Evolutionary conservation across 768 basidiomycete genomes (phyloP).

Genomic region (Pleurotus cornucopiae): DNA sequence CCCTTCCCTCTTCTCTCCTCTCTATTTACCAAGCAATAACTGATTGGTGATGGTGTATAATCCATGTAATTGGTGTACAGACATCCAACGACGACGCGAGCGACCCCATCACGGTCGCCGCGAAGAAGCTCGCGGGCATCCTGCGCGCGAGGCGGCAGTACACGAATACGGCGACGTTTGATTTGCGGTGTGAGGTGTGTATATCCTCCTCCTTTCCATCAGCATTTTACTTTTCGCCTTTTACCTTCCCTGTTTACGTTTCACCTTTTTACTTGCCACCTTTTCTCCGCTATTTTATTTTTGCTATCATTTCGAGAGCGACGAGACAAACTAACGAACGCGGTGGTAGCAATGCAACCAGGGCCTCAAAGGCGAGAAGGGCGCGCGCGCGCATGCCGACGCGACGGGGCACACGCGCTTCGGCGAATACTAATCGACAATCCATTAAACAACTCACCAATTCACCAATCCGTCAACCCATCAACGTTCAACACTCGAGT

Average conservation of each 20-base stretch:
- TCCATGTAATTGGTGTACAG: constrained; percentile 15
- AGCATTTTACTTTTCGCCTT: too few relatives aligned
- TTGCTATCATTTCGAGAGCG: too few relatives aligned
- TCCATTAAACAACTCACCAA: too few relatives aligned
- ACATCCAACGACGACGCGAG: constrained; percentile 27
- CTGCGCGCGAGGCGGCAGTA: constrained; percentile 77
- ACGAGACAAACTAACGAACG: too few relatives aligned
- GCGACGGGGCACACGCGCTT: constrained; percentile 83
- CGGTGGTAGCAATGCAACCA: constrained; percentile 57
- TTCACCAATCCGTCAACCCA: too few relatives aligned
- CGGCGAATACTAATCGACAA: constrained; percentile 60
- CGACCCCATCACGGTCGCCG: constrained; percentile 60
- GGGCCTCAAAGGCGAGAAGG: constrained; percentile 92
- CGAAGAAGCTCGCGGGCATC: constrained; percentile 64
- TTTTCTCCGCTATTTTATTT: too few relatives aligned
- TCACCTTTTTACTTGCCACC: too few relatives aligned
- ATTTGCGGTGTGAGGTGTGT: constrained; percentile 80
- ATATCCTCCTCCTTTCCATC: not conserved
- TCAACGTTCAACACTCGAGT: too few relatives aligned
- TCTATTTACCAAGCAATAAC: too few relatives aligned
- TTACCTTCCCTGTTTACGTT: too few relatives aligned
- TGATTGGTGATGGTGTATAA: too few relatives aligned
- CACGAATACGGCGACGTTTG: constrained; percentile 91
- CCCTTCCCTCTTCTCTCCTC: too few relatives aligned
- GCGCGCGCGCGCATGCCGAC: constrained; percentile 82